phyloP scores from a whole-genome alignment of 129 eudicot genomes.

The Escallonia rubra region DNA sequence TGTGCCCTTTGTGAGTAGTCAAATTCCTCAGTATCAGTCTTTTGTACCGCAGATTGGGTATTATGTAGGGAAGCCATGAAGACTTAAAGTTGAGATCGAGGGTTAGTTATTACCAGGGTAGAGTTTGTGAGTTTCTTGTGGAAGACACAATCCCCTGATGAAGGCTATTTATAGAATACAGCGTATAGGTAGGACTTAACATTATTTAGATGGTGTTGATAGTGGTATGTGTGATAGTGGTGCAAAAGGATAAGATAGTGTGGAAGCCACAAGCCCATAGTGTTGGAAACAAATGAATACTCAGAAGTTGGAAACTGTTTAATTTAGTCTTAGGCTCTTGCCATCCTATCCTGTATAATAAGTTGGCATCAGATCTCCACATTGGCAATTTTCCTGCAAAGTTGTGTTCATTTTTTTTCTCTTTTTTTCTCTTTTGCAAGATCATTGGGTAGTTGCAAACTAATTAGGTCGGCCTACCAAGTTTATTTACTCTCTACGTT shows the following conservation, averaged over 20 bases:
- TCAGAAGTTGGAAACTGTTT: too few relatives aligned
- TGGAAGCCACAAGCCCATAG: slow-evolving; percentile 26
- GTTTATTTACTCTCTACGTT: too few relatives aligned
- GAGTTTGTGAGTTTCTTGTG: slow-evolving; percentile 13
- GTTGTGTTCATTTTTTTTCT: too few relatives aligned
- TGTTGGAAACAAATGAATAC: neutral
- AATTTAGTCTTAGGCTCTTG: too few relatives aligned
- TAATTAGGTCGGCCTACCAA: too few relatives aligned
- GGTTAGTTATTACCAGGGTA: neutral
- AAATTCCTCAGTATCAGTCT: slow-evolving; percentile 9
- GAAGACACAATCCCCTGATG: slow-evolving; percentile 9
- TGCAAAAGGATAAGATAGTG: slow-evolving; percentile 29
- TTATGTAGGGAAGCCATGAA: slow-evolving; percentile 32
- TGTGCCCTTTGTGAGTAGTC: slow-evolving; percentile 38
- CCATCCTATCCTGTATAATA: too few relatives aligned
- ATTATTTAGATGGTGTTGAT: slow-evolving; percentile 1
- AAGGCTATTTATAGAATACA: slow-evolving; percentile 21
- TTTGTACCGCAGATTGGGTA: slow-evolving; percentile 7
- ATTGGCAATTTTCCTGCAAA: too few relatives aligned
- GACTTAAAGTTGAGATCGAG: slow-evolving; percentile 2
- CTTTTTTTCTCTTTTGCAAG: too few relatives aligned
- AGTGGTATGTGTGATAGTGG: slow-evolving; percentile 15
- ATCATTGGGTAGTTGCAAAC: too few relatives aligned
- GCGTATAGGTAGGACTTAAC: neutral
- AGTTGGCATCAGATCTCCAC: too few relatives aligned